A percentile compares a stretch with the other conserved stretches of the same genome.
Conservation (phyloP, 2,329 filamentous ascomycete species). For the Claviceps humidiphila region DNA sequence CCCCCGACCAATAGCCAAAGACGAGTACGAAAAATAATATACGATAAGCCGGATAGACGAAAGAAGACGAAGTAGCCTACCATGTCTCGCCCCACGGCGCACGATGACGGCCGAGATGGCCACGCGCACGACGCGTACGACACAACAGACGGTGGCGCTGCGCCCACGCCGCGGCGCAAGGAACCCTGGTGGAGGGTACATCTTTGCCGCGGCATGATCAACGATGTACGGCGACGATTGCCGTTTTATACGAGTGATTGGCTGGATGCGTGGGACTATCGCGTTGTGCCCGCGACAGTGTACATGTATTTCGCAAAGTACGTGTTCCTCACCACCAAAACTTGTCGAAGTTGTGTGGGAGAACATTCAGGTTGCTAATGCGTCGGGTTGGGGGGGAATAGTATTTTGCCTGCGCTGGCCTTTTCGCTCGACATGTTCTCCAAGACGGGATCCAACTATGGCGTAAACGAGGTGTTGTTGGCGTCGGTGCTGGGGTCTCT, state of each 20-base stretch:
- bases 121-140: neutral
- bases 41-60: neutral
- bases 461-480: constrained; percentile 83
- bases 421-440: constrained; percentile 91
- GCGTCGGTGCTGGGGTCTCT: constrained; percentile 71
- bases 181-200: constrained; percentile 58
- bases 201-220: constrained; percentile 65
- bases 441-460: constrained; percentile 72
- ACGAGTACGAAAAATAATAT: too few species aligned
- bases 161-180: neutral
- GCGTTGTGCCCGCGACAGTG: constrained; percentile 72
- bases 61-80: neutral
- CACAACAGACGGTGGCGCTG: neutral
- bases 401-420: constrained; percentile 73
- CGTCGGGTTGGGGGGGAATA: constrained; percentile 19
- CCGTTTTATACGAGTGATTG: constrained; percentile 77
- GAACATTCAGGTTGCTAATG: neutral
- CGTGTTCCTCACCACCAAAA: constrained; percentile 9
- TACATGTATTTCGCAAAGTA: constrained; percentile 97
- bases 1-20: too few species aligned
- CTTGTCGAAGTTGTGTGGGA: too few species aligned
- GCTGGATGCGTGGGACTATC: constrained; percentile 80
- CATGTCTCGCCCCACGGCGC: neutral
- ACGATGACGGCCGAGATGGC: neutral
- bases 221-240: constrained; percentile 59